phyloP scores from a whole-genome alignment of 2,329 filamentous ascomycete genomes.

The Fusarium napiforme region DNA sequence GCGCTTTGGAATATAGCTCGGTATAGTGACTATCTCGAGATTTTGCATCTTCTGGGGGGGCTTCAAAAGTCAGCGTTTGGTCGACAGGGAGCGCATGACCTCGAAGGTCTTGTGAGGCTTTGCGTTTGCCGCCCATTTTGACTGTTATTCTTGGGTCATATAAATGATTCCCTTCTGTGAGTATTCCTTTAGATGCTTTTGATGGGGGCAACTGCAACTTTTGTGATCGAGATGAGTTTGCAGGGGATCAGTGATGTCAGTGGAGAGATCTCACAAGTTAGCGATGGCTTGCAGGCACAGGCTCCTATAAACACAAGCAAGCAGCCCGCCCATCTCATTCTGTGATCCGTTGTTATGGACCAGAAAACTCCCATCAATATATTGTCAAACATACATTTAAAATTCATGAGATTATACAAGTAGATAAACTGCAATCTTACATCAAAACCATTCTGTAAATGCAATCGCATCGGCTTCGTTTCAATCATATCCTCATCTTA shows the following conservation, averaged over 20 bases:
- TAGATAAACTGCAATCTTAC: slow-evolving; percentile 17
- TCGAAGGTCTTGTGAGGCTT: slow-evolving; percentile 24
- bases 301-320: background rate
- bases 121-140: slow-evolving; percentile 39
- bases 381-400: background rate
- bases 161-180: background rate
- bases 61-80: background rate
- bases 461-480: slow-evolving; percentile 43
- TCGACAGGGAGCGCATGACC: background rate
- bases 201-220: background rate
- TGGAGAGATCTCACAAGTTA: slow-evolving; percentile 5
- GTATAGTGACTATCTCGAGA: slow-evolving; percentile 49
- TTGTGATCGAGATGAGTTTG: background rate
- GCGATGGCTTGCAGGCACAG: background rate
- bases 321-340: background rate
- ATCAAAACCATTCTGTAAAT: slow-evolving; percentile 17
- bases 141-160: background rate
- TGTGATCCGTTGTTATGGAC: background rate
- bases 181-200: background rate
- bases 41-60: slow-evolving; percentile 8
- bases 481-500: slow-evolving; percentile 47
- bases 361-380: background rate
- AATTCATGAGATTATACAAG: background rate
- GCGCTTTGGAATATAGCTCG: slow-evolving; percentile 53
- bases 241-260: background rate